Conservation (phyloP, 768 basidiomycete genomes). For the Lentinula edodes region DNA sequence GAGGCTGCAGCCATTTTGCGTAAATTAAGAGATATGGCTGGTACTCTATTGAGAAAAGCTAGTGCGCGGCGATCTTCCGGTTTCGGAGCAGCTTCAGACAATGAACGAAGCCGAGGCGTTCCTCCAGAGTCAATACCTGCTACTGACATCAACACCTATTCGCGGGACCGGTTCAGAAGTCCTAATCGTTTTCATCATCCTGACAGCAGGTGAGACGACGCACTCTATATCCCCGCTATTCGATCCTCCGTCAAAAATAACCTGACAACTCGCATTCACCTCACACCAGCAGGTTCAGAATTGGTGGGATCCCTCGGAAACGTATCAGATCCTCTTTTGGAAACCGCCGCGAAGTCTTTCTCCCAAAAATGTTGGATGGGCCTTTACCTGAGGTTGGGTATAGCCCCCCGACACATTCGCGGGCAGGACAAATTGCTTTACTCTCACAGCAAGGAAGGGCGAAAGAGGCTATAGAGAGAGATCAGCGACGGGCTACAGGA, state of each 20-base stretch:
- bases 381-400: background rate
- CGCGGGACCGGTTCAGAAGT: background rate
- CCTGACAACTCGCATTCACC: background rate
- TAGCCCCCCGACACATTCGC: conserved; percentile 2
- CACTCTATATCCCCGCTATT: background rate
- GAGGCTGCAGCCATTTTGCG: background rate
- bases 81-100: too few species aligned
- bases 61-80: background rate
- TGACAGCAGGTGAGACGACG: background rate
- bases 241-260: background rate
- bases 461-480: background rate
- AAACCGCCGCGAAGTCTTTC: background rate
- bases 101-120: background rate
- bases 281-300: background rate
- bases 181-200: background rate
- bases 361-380: background rate
- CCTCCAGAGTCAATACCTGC: background rate
- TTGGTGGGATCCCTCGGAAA: background rate
- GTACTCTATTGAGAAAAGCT: background rate
- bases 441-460: background rate
- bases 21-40: background rate
- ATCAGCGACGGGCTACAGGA: conserved; percentile 1
- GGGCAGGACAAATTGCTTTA: background rate
- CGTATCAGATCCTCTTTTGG: background rate
- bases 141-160: background rate